Percentiles rank a stretch among this genome's conserved stretches.
Evolutionary conservation across 768 basidiomycete species (phyloP).

Genomic region (Sistotremastrum suecicum): DNA sequence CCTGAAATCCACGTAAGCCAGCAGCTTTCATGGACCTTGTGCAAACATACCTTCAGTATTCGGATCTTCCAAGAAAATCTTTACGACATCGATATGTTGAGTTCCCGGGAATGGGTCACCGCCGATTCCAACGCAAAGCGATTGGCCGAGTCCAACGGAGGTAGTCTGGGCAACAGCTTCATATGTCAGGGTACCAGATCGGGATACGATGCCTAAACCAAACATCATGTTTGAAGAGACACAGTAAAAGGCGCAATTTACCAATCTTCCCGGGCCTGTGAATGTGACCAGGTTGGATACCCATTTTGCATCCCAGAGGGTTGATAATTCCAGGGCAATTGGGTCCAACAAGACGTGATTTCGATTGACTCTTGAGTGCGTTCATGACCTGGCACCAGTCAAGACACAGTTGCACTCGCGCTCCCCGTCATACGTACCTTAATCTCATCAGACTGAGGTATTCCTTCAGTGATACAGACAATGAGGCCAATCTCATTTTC

Average conservation of each 20-base stretch:
- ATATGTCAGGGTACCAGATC: slow-evolving; percentile 93
- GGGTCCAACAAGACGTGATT: slow-evolving; percentile 91
- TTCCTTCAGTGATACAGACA: slow-evolving; percentile 97
- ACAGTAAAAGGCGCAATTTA: slow-evolving; percentile 19
- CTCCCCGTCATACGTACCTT: slow-evolving; percentile 33
- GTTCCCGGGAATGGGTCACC: slow-evolving; percentile 97
- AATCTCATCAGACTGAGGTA: slow-evolving; percentile 95
- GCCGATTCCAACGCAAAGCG: slow-evolving; percentile 92
- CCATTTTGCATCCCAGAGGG: slow-evolving; percentile 97
- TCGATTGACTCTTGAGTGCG: slow-evolving; percentile 86
- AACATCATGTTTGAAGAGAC: not conserved
- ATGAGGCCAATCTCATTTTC: slow-evolving; percentile 96
- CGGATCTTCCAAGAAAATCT: slow-evolving; percentile 89
- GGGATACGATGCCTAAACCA: slow-evolving; percentile 72
- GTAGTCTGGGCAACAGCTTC: slow-evolving; percentile 99
- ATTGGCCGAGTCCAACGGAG: slow-evolving; percentile 88
- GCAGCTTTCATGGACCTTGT: not conserved
- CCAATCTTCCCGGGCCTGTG: slow-evolving; percentile 95
- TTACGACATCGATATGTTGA: slow-evolving; percentile 89
- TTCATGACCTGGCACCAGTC: slow-evolving; percentile 56
- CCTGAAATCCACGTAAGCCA: slow-evolving; percentile 28
- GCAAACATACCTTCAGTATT: slow-evolving; percentile 65
- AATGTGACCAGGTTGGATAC: slow-evolving; percentile 95
- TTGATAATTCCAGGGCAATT: slow-evolving; percentile 99
- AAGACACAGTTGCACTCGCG: not conserved